A percentile compares a stretch with the other conserved stretches of the same genome.
Evolutionary conservation across 139 green algal species (phyloP).

Genomic region (Edaphochlamys debaryana): DNA sequence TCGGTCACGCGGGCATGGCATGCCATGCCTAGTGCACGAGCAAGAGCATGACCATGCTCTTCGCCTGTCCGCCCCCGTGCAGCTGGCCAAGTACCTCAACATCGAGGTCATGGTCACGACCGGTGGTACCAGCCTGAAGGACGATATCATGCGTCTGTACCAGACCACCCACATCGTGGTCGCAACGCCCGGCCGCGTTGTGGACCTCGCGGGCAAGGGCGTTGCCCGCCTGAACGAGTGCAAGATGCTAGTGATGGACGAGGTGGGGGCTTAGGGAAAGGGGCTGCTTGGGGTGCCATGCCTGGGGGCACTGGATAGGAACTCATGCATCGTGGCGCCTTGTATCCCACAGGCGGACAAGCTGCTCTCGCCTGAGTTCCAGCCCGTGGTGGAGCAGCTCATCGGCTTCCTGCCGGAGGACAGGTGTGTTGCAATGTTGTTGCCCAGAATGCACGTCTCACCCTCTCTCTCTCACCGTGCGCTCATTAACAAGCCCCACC

Average conservation of each 20-base stretch:
- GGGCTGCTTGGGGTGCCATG: no score
- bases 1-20: no score
- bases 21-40: no score
- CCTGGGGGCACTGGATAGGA: not conserved
- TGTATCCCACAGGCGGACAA: conserved; percentile 52
- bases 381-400: conserved; percentile 96
- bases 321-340: no score
- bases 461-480: no score
- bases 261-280: conserved; percentile 68
- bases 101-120: conserved; percentile 97
- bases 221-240: conserved; percentile 92
- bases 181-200: conserved; percentile 96
- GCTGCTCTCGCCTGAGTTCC: conserved; percentile 90
- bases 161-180: conserved; percentile 84
- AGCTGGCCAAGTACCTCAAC: conserved; percentile 94
- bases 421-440: conserved; percentile 23
- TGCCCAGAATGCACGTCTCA: no score
- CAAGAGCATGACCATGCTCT: no score
- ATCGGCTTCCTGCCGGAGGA: conserved; percentile 86
- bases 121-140: conserved; percentile 94
- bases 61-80: no score
- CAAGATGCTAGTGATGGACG: conserved; percentile 95
- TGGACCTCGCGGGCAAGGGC: conserved; percentile 96
- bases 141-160: conserved; percentile 99
- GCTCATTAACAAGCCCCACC: no score